Base-by-base conservation (phyloP, 352 stramenopile species). In the Globisporangium alternatum region DNA sequence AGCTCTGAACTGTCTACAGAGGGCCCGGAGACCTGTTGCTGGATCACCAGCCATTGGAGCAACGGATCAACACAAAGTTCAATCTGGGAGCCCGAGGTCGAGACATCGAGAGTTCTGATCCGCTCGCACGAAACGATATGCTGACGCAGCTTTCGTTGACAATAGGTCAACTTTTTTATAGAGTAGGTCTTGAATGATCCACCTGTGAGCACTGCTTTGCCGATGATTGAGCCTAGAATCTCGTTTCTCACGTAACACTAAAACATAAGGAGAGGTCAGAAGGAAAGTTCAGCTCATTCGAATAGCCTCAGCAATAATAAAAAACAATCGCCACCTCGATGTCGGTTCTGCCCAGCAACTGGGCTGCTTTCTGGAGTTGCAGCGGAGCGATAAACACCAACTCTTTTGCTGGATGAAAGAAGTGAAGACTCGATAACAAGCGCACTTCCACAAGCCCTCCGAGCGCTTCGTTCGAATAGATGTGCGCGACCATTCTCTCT, bases 321-420 rank as follows among this genome's bases (percentile, higher is more conserved):
- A 47, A 60, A 49, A 3, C 1, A 10, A 37, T 37, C n/a, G 25
- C 3, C 47, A 60, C 54, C 54, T 60, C 54, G 15, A 60, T 10
- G 5, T 60, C 54, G 30, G 10, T 45, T 31, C 21, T 8, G 6
- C 19, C 35, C 5, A 49, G 39, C 12, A 47, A 15, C 35, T 22
- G 35, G 35, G 54, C 33, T 6, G 31, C 15, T 56, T 70, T 45
- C 21, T 21, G 35, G 0, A 48, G 60, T 21, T 65, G 28, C 15
- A 69, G 30, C 13, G 69, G 39, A 58, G 69, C 44, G 35, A 59
- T 62, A 15, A 69, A 68, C 5, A 78, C 67, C 0, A 76, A 33
- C 33, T 71, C 63, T 37, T 74, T 76, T 3, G 68, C 66, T 9
- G 62, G 25, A 51, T 78, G 68, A 22, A 71, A 76, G 51, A 74